Conservation (phyloP, 2,329 filamentous ascomycete species). For the Tolypocladium ovalisporum region DNA sequence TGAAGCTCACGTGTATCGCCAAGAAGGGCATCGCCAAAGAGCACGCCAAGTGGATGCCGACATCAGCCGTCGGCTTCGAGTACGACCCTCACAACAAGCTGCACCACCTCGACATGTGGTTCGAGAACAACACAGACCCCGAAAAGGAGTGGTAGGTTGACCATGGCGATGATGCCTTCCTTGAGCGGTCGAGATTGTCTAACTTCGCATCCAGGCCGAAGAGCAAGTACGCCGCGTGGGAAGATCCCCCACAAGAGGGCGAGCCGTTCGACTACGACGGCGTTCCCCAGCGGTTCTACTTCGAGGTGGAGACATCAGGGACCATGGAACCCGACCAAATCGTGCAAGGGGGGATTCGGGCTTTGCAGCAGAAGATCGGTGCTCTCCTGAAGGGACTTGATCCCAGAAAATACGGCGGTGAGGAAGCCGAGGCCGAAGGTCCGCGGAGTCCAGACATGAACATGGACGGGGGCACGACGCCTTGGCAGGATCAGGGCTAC, state of each 20-base stretch:
- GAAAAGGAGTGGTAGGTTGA: slow-evolving; percentile 67
- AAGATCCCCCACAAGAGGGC: slow-evolving; percentile 69
- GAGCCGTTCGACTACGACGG: slow-evolving; percentile 89
- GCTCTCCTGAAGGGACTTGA: slow-evolving; percentile 54
- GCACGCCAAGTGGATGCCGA: slow-evolving; percentile 95
- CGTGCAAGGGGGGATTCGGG: slow-evolving; percentile 77
- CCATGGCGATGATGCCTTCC: neutral
- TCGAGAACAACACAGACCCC: slow-evolving; percentile 62
- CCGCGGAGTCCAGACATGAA: slow-evolving; percentile 55
- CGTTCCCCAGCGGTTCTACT: slow-evolving; percentile 76
- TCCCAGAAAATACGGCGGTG: slow-evolving; percentile 35
- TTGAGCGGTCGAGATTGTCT: neutral
- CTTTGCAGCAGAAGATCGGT: slow-evolving; percentile 84
- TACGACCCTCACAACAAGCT: slow-evolving; percentile 98
- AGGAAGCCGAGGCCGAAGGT: slow-evolving; percentile 50
- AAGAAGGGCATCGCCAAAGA: slow-evolving; percentile 99
- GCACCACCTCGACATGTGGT: slow-evolving; percentile 88
- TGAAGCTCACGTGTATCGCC: slow-evolving; percentile 83
- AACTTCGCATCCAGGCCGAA: slow-evolving; percentile 50
- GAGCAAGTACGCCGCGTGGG: slow-evolving; percentile 68
- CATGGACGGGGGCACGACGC: slow-evolving; percentile 44
- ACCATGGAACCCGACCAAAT: slow-evolving; percentile 84
- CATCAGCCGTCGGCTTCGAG: slow-evolving; percentile 86
- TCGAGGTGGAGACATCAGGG: slow-evolving; percentile 83
- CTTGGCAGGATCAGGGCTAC: slow-evolving; percentile 54